Evolutionary conservation across 2,329 filamentous ascomycete species (phyloP).

Genomic region (Aspergillus fumigatus): DNA sequence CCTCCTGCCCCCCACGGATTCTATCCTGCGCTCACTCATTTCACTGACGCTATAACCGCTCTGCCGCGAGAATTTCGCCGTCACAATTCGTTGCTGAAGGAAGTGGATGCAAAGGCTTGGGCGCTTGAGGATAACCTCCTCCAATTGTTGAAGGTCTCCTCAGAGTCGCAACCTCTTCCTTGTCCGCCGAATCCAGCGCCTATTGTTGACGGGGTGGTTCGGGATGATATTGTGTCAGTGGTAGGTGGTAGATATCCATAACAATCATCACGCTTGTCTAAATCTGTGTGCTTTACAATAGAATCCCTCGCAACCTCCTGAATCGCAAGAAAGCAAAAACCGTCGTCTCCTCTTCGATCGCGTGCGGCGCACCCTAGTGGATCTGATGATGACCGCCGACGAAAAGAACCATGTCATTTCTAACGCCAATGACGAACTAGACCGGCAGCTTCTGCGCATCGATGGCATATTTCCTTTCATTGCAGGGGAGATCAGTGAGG

Average conservation of each 20-base stretch:
- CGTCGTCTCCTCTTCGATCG: slow-evolving; percentile 70
- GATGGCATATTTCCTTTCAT: slow-evolving; percentile 84
- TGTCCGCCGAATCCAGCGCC: slow-evolving; percentile 33
- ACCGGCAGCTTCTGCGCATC: slow-evolving; percentile 77
- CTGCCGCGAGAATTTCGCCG: slow-evolving; percentile 92
- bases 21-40: slow-evolving; percentile 66
- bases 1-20: slow-evolving; percentile 46
- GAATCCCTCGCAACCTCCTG: slow-evolving; percentile 25
- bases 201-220: slow-evolving; percentile 30
- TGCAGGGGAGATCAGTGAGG: slow-evolving; percentile 84
- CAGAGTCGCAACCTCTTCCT: slow-evolving; percentile 30
- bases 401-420: slow-evolving; percentile 97
- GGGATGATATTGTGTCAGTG: slow-evolving; percentile 29
- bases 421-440: slow-evolving; percentile 83
- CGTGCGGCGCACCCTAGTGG: slow-evolving; percentile 70
- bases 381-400: slow-evolving; percentile 85
- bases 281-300: slow-evolving; percentile 7
- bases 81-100: slow-evolving; percentile 92
- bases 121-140: slow-evolving; percentile 78
- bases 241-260: slow-evolving; percentile 17
- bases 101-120: slow-evolving; percentile 96
- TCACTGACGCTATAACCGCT: slow-evolving; percentile 87
- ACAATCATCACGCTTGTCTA: not conserved
- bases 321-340: slow-evolving; percentile 33
- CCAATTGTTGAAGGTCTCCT: slow-evolving; percentile 57